Percentiles rank a stretch among this genome's conserved stretches.
Conservation (phyloP, 441 rosid species). For the Brassica hybrid region DNA sequence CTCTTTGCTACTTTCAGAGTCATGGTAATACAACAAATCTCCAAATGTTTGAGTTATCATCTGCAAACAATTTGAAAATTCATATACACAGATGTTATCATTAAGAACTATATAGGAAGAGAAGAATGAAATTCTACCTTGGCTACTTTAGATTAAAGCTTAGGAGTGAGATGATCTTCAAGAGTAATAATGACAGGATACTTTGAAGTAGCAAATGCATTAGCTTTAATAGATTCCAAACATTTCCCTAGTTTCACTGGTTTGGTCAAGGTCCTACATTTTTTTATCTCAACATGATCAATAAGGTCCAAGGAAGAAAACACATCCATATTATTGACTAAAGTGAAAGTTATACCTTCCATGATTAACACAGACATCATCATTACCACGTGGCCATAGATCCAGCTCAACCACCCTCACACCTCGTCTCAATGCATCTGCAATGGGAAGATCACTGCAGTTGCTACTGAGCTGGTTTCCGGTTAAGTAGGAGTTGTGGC, state of each 20-base stretch:
- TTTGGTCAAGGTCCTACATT: constrained; percentile 60
- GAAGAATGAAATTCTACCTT: too few species aligned
- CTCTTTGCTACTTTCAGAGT: constrained; percentile 46
- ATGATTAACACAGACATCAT: constrained; percentile 64
- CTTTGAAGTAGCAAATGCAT: constrained; percentile 60
- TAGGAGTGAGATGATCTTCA: constrained; percentile 69
- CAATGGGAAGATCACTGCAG: constrained; percentile 67
- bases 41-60: constrained; percentile 64
- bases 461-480: constrained; percentile 78
- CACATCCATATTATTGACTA: background rate
- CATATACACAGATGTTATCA: background rate
- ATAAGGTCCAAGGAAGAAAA: background rate
- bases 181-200: too few species aligned
- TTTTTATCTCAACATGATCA: constrained; percentile 9
- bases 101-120: too few species aligned
- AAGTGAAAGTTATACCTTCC: constrained; percentile 47
- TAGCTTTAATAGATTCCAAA: constrained; percentile 58
- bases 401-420: constrained; percentile 73
- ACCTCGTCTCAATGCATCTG: constrained; percentile 58
- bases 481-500: constrained; percentile 74
- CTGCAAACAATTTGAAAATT: constrained; percentile 35
- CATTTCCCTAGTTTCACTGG: constrained; percentile 59
- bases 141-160: constrained; percentile 68
- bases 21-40: constrained; percentile 54
- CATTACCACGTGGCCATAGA: constrained; percentile 62